These are phyloP conservation scores for Jackrogersella minutella DNA, from an alignment of 495 filamentous ascomycete genomes.

Conservation along the genomic window DNA sequence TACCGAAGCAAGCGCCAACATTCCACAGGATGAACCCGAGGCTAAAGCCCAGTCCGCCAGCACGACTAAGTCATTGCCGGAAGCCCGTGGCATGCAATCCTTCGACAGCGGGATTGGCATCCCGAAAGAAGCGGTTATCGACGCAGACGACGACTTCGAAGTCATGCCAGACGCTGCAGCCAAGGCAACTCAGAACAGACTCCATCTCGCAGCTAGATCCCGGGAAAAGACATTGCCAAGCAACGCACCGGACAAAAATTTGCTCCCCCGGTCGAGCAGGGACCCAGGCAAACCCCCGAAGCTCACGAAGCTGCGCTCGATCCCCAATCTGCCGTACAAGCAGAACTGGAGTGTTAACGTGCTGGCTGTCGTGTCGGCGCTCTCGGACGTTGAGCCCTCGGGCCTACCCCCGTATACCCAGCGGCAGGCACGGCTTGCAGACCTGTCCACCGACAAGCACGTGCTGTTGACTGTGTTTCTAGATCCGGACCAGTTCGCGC, in stretches of 20 bases:
- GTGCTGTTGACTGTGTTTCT: constrained; percentile 55
- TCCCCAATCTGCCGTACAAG: constrained; percentile 56
- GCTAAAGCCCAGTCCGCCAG: neutral
- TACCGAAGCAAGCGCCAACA: constrained; percentile 3
- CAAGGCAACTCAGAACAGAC: constrained; percentile 32
- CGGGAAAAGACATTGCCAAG: neutral
- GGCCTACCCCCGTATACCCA: constrained; percentile 51
- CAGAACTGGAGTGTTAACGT: constrained; percentile 61
- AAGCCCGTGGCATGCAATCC: neutral
- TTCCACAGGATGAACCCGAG: constrained; percentile 7
- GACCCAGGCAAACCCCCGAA: constrained; percentile 45
- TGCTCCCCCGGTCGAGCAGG: constrained; percentile 40
- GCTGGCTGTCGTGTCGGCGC: constrained; percentile 51
- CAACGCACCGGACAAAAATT: neutral
- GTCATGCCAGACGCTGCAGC: constrained; percentile 33
- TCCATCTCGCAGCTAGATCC: constrained; percentile 21
- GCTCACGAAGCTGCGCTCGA: constrained; percentile 51
- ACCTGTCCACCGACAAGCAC: constrained; percentile 53
- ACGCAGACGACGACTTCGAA: constrained; percentile 45
- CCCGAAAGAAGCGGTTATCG: constrained; percentile 17
- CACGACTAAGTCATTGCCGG: neutral
- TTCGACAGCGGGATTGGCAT: constrained; percentile 24
- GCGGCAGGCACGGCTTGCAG: constrained; percentile 51
- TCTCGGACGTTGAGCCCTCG: constrained; percentile 50
- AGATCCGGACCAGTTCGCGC: constrained; percentile 52